Base-by-base conservation (phyloP, 176 grass and related monocot genomes). In the Tillandsia leiboldiana region DNA sequence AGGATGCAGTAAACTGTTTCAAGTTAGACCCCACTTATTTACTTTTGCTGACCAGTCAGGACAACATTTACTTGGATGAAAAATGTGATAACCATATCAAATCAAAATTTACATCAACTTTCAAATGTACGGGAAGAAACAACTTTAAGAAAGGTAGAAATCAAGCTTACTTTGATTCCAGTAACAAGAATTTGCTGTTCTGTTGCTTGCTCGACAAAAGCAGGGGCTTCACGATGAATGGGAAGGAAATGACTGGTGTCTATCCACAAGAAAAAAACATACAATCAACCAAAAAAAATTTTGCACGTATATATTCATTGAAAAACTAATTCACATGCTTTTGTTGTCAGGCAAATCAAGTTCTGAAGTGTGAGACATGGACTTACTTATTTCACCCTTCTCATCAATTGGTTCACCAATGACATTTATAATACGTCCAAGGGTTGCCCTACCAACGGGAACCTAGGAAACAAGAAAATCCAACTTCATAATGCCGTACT, bases 171-270 rank as follows among this genome's bases (percentile, higher is more conserved):
- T 80, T 96, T 96, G 61, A 96, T 96, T 81, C 91, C 91, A 78
- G 91, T 96, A 90, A 96, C 91, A 78, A 96, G 91, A 85, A 96
- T 85, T 80, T 96, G 79, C 51, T 96, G 91, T 52, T 96, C 91
- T 20, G 91, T 96, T 62, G 91, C 91, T 81, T 96, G 91, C 87
- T 96, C 91, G 72, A 96, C 87, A 47, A 96, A 96, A 78, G 87
- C 79, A 68, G 91, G 91, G 12, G 91, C 91, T 73, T 96, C 91
- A 66, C 91, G 78, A 86, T 96, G 91, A 53, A 96, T 96, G 48
- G 91, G 91, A 73, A 96, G 91, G 79, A 68, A 96, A 70, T 90
- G 81, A 67, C 79, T 83, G 63, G 91, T 96, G 1, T 10, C 91
- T 96, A 68, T 27, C 74, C 26, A 48, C 56, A 54, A 80, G 2